These are phyloP conservation scores for Talaromyces sp. DNA, from an alignment of 2,329 filamentous ascomycete species.

Conservation along the genomic window DNA sequence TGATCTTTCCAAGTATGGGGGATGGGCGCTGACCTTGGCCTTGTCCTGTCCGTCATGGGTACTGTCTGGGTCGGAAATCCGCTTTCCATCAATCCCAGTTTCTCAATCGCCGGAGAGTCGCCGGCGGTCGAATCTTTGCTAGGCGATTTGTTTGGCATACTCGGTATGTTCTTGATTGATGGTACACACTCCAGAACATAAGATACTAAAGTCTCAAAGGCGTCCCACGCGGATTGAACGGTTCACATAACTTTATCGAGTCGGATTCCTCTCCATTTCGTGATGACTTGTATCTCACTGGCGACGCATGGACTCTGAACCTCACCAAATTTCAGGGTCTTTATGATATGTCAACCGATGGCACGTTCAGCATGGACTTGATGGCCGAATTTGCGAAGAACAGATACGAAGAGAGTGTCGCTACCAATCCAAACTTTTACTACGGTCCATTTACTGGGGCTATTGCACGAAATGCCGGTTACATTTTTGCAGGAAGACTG, in stretches of 20 bases:
- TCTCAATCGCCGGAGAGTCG: slow-evolving; percentile 53
- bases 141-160: slow-evolving; percentile 45
- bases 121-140: slow-evolving; percentile 43
- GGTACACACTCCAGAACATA: neutral
- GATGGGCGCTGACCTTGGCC: slow-evolving; percentile 49
- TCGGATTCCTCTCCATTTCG: slow-evolving; percentile 55
- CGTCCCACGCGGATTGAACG: slow-evolving; percentile 49
- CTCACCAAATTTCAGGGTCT: slow-evolving; percentile 50
- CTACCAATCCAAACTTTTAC: slow-evolving; percentile 56
- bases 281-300: slow-evolving; percentile 53
- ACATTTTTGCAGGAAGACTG: slow-evolving; percentile 46
- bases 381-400: slow-evolving; percentile 46
- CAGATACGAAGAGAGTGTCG: slow-evolving; percentile 50
- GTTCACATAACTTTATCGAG: slow-evolving; percentile 59
- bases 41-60: slow-evolving; percentile 47
- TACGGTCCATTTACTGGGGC: slow-evolving; percentile 55
- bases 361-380: slow-evolving; percentile 44
- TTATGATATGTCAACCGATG: slow-evolving; percentile 28
- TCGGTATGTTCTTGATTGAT: slow-evolving; percentile 32
- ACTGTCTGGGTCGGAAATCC: slow-evolving; percentile 53
- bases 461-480: slow-evolving; percentile 51
- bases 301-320: slow-evolving; percentile 53
- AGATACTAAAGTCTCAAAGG: slow-evolving; percentile 27
- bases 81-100: slow-evolving; percentile 50
- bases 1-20: slow-evolving; percentile 42